These are phyloP conservation scores for Pseudocercospora eumusae DNA, from an alignment of 2,329 filamentous ascomycete species.

Conservation along the genomic window DNA sequence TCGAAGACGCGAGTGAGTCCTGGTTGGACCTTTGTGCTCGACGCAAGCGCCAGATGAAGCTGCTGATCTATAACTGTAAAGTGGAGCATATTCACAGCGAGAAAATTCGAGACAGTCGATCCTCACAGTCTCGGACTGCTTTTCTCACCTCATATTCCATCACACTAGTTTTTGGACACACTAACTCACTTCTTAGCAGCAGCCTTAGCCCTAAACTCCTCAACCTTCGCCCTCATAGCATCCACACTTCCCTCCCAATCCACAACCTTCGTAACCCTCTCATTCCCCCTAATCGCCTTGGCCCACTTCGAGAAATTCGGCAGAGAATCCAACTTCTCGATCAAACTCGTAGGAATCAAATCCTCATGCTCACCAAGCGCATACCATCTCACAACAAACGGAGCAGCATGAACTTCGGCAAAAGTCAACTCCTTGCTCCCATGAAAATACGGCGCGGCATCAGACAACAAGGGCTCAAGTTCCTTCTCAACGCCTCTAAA, in stretches of 20 bases:
- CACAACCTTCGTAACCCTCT: conserved; percentile 65
- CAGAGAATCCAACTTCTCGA: conserved; percentile 54
- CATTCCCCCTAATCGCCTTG: conserved; percentile 37
- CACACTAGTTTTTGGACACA: neutral
- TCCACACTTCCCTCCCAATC: conserved; percentile 50
- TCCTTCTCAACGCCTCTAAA: conserved; percentile 65
- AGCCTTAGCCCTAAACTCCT: conserved; percentile 35
- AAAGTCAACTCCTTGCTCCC: conserved; percentile 61
- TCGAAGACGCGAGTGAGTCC: neutral
- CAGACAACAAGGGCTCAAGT: conserved; percentile 67
- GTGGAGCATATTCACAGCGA: neutral
- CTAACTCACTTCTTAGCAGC: conserved; percentile 17
- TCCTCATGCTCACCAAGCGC: conserved; percentile 56
- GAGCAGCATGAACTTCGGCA: conserved; percentile 70
- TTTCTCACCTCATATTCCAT: neutral
- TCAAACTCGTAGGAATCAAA: conserved; percentile 55
- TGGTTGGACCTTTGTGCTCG: neutral
- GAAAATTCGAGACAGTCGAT: neutral
- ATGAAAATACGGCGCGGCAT: conserved; percentile 50
- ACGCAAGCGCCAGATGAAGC: neutral
- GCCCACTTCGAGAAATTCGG: conserved; percentile 53
- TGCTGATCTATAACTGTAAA: neutral
- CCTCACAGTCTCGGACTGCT: neutral
- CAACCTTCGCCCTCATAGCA: conserved; percentile 48
- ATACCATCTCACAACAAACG: conserved; percentile 66